phyloP scores from a whole-genome alignment of 1,284 basidiomycete genomes.

The Rhodotorula mucilaginosa region DNA sequence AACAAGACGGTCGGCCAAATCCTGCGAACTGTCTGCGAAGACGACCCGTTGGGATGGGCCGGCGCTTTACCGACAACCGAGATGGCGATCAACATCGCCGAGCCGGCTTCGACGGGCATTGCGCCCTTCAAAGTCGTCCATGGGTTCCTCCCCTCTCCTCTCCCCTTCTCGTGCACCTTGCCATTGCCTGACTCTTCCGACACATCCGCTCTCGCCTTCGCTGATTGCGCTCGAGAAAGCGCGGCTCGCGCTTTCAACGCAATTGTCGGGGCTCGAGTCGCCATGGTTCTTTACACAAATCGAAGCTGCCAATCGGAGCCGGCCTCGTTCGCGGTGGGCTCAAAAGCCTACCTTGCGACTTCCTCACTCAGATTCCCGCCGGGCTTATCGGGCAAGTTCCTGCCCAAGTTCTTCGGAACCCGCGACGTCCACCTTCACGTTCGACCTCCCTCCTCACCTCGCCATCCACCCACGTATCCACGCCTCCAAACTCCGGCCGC shows the following conservation, averaged over 20 bases:
- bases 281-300: slow-evolving; percentile 11
- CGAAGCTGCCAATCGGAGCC: not conserved
- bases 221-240: not conserved
- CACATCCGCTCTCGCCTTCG: not conserved
- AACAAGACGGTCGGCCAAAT: no score
- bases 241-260: slow-evolving; percentile 7
- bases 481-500: slow-evolving; percentile 6
- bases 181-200: not conserved
- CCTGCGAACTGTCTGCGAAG: slow-evolving; percentile 43
- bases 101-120: not conserved
- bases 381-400: slow-evolving; percentile 1
- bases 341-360: slow-evolving; percentile 7
- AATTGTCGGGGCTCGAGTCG: slow-evolving; percentile 6
- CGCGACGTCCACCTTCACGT: not conserved
- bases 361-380: not conserved
- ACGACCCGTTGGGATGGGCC: no score
- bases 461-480: not conserved
- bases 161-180: not conserved
- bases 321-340: not conserved
- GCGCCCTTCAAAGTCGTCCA: slow-evolving; percentile 11
- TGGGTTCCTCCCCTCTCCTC: slow-evolving; percentile 15
- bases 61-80: not conserved
- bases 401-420: slow-evolving; percentile 9
- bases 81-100: slow-evolving; percentile 14
- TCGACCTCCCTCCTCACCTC: slow-evolving; percentile 10